phyloP scores from a whole-genome alignment of 2,329 filamentous ascomycete genomes.

The Colletotrichum nymphaeae region DNA sequence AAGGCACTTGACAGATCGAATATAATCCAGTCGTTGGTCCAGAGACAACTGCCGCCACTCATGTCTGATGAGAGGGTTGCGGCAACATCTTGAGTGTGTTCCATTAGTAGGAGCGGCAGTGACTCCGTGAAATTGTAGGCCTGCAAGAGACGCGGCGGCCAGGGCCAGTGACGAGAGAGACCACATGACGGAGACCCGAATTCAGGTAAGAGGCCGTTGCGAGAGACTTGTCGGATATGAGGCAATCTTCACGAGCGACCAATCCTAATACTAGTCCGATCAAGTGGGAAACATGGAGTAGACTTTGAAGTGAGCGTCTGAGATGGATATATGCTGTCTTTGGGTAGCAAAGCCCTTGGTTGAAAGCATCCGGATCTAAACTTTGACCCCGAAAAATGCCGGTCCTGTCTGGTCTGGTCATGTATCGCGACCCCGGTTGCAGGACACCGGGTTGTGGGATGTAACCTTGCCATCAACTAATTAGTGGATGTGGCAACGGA shows the following conservation, averaged over 20 bases:
- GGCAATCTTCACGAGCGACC: too few species aligned
- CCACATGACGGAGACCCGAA: not conserved
- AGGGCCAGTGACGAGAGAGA: not conserved
- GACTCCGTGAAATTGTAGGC: not conserved
- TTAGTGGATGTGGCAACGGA: not conserved
- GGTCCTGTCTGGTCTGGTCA: not conserved
- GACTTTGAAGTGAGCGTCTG: not conserved
- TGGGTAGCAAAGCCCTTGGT: not conserved
- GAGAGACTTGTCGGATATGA: not conserved
- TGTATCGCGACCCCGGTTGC: not conserved
- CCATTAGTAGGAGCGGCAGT: not conserved
- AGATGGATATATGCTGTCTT: not conserved
- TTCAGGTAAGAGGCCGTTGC: not conserved
- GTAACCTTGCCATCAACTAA: not conserved
- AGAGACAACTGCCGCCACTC: not conserved
- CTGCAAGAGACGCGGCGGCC: not conserved
- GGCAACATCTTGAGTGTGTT: not conserved
- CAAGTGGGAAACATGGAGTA: not conserved
- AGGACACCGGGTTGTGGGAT: not conserved
- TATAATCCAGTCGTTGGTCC: not conserved
- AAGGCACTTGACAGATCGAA: not conserved
- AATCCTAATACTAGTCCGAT: not conserved
- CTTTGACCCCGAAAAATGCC: not conserved
- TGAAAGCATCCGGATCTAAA: too few species aligned
- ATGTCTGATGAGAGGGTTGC: not conserved